Conservation (phyloP, 495 filamentous ascomycete genomes). For the Pyrenula massariospora region DNA sequence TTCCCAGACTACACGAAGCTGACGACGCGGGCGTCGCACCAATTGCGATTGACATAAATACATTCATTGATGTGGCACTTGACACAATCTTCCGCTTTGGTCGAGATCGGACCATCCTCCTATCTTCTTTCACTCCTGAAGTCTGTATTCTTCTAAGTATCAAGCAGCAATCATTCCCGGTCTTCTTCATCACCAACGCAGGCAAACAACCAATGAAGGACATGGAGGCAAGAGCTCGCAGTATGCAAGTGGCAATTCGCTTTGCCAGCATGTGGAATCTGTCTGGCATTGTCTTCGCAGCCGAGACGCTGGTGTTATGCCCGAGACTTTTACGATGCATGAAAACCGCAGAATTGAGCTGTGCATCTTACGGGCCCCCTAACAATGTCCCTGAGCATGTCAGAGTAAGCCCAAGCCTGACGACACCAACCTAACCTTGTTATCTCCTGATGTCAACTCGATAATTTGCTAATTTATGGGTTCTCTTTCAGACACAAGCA, state of each 20-base stretch:
- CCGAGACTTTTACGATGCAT: conserved; percentile 21
- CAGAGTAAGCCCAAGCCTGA: conserved; percentile 9
- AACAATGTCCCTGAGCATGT: conserved; percentile 20
- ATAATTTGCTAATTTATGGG: neutral
- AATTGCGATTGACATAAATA: conserved; percentile 26
- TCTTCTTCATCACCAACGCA: conserved; percentile 28
- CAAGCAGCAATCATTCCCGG: conserved; percentile 26
- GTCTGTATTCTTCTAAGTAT: conserved; percentile 25
- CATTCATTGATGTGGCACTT: conserved; percentile 25
- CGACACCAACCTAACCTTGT: neutral
- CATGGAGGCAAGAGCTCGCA: conserved; percentile 19
- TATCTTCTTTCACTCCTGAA: conserved; percentile 32
- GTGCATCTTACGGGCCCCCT: conserved; percentile 17
- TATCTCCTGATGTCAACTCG: neutral
- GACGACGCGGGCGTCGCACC: conserved; percentile 19
- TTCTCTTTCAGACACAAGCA: conserved; percentile 8
- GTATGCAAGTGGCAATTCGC: conserved; percentile 22
- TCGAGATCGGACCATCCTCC: conserved; percentile 18
- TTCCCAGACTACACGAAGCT: conserved; percentile 27
- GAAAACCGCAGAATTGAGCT: conserved; percentile 16
- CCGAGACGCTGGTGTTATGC: conserved; percentile 20
- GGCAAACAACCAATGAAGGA: conserved; percentile 15
- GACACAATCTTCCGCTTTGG: conserved; percentile 11
- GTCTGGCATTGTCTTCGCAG: conserved; percentile 20
- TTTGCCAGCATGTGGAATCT: conserved; percentile 26